A percentile compares a stretch with the other conserved stretches of the same genome.
Evolutionary conservation across 805 yeast species (phyloP).

Genomic region (Monosporozyma aerobia): DNA sequence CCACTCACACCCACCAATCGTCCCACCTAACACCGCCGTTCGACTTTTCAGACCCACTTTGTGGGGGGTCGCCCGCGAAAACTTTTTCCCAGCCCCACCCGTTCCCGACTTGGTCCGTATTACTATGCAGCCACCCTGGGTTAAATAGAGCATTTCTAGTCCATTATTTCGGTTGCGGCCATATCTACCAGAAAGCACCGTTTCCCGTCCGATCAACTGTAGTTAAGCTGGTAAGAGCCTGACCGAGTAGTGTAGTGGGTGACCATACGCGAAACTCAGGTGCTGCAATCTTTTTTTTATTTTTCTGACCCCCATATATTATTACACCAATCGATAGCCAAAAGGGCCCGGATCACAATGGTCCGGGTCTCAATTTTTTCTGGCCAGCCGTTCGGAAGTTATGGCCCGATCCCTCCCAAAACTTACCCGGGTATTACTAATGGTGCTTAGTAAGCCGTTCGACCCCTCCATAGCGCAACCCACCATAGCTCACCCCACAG

Average conservation of each 20-base stretch:
- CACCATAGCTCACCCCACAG: background rate
- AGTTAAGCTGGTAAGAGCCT: constrained; percentile 51
- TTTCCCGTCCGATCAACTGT: constrained; percentile 55
- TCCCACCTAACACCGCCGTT: background rate
- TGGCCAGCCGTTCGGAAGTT: background rate
- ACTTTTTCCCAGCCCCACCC: background rate
- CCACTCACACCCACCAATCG: background rate
- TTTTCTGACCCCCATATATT: constrained; percentile 12
- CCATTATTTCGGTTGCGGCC: constrained; percentile 41
- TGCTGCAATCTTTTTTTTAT: constrained; percentile 40
- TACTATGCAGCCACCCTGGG: background rate
- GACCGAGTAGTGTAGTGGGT: constrained; percentile 50
- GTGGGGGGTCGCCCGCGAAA: background rate
- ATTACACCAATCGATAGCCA: background rate
- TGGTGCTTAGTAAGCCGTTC: no score
- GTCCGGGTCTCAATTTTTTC: background rate
- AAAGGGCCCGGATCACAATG: background rate
- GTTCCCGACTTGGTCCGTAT: background rate
- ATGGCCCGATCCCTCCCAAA: background rate
- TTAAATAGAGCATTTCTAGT: background rate
- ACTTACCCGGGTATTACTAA: no score
- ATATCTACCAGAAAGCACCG: constrained; percentile 52
- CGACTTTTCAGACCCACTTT: background rate
- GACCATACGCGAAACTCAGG: constrained; percentile 51
- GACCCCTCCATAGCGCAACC: no score